Evolutionary conservation across 805 yeast species (phyloP).

Genomic region (Cyberlindnera mississippiensis): DNA sequence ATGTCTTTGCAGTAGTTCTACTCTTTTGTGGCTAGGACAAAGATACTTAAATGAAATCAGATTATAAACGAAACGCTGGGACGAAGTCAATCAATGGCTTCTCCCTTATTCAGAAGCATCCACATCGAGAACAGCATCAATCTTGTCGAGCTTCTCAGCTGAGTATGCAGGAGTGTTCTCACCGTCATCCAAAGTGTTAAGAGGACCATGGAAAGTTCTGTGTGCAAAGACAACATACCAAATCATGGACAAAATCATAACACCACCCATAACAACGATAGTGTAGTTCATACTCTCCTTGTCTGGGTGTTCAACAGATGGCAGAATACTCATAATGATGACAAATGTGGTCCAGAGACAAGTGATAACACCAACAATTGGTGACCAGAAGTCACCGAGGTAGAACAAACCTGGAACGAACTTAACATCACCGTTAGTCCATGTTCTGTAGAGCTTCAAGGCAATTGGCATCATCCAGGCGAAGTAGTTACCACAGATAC

Average conservation of each 20-base stretch:
- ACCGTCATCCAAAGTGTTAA: slow-evolving; percentile 3
- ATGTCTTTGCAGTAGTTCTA: too few relatives aligned
- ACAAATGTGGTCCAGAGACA: slow-evolving; percentile 46
- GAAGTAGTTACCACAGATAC: slow-evolving; percentile 57
- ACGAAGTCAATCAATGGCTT: too few relatives aligned
- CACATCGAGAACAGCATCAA: not conserved
- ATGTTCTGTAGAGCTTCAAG: slow-evolving; percentile 37
- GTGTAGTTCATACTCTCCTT: slow-evolving; percentile 61
- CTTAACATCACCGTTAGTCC: slow-evolving; percentile 19
- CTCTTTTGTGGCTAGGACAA: too few relatives aligned
- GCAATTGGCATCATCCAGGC: slow-evolving; percentile 63
- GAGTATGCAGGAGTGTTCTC: not conserved
- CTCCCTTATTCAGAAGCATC: too few relatives aligned
- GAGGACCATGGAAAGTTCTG: slow-evolving; percentile 56
- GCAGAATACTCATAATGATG: slow-evolving; percentile 57
- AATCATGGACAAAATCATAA: slow-evolving; percentile 49
- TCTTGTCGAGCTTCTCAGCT: not conserved
- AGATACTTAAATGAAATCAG: too few relatives aligned
- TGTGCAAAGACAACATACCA: slow-evolving; percentile 53
- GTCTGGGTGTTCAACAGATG: slow-evolving; percentile 39
- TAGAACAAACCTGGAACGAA: slow-evolving; percentile 63
- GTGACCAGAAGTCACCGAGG: slow-evolving; percentile 45
- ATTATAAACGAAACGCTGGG: too few relatives aligned
- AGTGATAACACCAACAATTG: slow-evolving; percentile 41
- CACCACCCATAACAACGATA: slow-evolving; percentile 56